phyloP scores from a whole-genome alignment of 345 rosid genomes.

The Sisymbrium irio region DNA sequence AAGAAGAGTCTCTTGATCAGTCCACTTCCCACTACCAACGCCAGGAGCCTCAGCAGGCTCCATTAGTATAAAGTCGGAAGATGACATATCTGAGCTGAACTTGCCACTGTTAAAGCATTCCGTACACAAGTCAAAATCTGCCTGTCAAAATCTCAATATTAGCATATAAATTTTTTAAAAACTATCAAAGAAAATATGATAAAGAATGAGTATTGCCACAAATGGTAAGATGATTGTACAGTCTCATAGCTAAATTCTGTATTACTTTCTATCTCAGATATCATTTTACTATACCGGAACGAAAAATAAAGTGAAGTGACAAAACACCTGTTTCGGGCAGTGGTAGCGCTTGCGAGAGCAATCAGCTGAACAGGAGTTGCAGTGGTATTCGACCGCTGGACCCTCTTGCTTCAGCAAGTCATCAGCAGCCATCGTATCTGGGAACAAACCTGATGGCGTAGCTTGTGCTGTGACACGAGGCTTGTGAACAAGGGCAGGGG shows the following conservation, averaged over 20 bases:
- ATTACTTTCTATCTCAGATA: not conserved
- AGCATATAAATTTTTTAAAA: conserved; percentile 10
- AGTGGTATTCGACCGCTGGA: conserved; percentile 92
- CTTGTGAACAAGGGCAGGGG: conserved; percentile 45
- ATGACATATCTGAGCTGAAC: conserved; percentile 86
- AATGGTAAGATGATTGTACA: not conserved
- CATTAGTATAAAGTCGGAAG: conserved; percentile 96
- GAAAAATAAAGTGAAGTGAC: conserved; percentile 3
- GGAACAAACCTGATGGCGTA: conserved; percentile 58
- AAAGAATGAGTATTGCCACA: not conserved
- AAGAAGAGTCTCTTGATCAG: conserved; percentile 98
- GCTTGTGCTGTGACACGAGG: conserved; percentile 52
- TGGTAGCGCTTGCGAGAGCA: conserved; percentile 99
- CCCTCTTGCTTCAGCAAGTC: conserved; percentile 78
- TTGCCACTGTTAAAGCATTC: conserved; percentile 88
- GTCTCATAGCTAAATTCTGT: not conserved
- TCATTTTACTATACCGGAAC: not conserved
- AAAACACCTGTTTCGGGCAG: conserved; percentile 91
- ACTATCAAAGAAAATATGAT: not conserved
- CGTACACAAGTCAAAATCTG: conserved; percentile 97
- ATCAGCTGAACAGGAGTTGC: conserved; percentile 98
- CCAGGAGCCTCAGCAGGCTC: conserved; percentile 89
- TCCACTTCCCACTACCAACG: conserved; percentile 86
- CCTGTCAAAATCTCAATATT: conserved; percentile 58
- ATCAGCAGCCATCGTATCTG: conserved; percentile 70